phyloP scores from a whole-genome alignment of 2,329 filamentous ascomycete genomes.

The Trichoderma semiorbis region DNA sequence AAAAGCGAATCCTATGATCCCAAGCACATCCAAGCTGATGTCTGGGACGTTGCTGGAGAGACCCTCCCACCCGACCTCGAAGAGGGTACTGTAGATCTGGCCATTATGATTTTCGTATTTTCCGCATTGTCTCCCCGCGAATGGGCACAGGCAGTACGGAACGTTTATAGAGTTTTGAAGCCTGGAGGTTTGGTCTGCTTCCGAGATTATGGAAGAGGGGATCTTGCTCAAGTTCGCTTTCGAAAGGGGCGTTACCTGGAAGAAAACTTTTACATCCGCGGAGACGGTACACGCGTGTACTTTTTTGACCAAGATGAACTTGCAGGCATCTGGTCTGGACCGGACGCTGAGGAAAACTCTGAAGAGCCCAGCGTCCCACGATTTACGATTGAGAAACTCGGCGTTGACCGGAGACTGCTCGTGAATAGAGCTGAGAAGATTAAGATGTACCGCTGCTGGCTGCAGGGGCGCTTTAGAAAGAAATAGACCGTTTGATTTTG shows the following conservation, averaged over 20 bases:
- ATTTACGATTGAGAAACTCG: slow-evolving; percentile 76
- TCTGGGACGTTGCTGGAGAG: slow-evolving; percentile 83
- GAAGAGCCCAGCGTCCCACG: slow-evolving; percentile 28
- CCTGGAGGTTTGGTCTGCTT: slow-evolving; percentile 92
- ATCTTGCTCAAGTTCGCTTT: slow-evolving; percentile 94
- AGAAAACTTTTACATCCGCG: slow-evolving; percentile 95
- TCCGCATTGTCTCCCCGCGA: slow-evolving; percentile 82
- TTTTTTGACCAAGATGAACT: slow-evolving; percentile 92
- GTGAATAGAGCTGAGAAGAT: slow-evolving; percentile 87
- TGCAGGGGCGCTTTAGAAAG: slow-evolving; percentile 79
- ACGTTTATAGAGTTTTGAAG: slow-evolving; percentile 79
- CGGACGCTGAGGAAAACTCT: slow-evolving; percentile 24
- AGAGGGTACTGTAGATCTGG: slow-evolving; percentile 82
- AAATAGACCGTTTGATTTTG: slow-evolving; percentile 38
- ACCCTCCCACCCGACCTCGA: slow-evolving; percentile 71
- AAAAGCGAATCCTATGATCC: slow-evolving; percentile 71
- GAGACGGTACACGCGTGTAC: slow-evolving; percentile 93
- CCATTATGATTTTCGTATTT: slow-evolving; percentile 96
- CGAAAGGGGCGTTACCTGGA: slow-evolving; percentile 92
- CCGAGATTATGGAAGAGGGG: slow-evolving; percentile 92
- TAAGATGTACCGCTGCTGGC: slow-evolving; percentile 99
- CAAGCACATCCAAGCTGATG: slow-evolving; percentile 75
- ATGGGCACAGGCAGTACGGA: slow-evolving; percentile 78
- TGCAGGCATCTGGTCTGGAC: slow-evolving; percentile 68
- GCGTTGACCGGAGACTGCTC: slow-evolving; percentile 80